phyloP scores from a whole-genome alignment of 805 yeast species.

The Yamadazyma tumulicola region DNA sequence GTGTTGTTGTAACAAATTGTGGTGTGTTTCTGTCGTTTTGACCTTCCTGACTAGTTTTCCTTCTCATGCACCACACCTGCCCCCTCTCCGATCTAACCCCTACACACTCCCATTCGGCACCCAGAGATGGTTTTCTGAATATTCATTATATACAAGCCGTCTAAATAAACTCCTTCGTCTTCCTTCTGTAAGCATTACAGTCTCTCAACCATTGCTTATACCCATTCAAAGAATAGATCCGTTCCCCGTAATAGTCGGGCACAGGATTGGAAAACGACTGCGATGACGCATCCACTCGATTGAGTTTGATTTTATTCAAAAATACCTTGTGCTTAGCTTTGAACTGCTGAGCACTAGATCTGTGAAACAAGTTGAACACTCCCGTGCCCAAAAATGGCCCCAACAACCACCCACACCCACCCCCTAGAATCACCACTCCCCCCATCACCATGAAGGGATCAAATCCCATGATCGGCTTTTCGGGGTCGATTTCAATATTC shows the following conservation, averaged over 20 bases:
- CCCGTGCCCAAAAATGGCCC: constrained; percentile 82
- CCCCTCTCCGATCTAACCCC: not conserved
- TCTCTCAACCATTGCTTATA: constrained; percentile 97
- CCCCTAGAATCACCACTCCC: constrained; percentile 68
- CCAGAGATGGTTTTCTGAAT: too few relatives aligned
- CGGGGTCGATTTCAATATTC: constrained; percentile 81
- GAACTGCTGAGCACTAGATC: constrained; percentile 44
- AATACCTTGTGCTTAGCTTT: constrained; percentile 67
- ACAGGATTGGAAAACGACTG: constrained; percentile 92
- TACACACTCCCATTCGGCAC: not conserved
- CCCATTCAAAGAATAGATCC: constrained; percentile 77
- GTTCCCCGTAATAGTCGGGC: constrained; percentile 98
- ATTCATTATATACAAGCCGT: constrained; percentile 2
- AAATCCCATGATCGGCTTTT: constrained; percentile 79
- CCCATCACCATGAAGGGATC: constrained; percentile 84
- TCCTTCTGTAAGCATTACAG: constrained; percentile 84
- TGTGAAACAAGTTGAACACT: constrained; percentile 57
- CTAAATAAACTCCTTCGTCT: constrained; percentile 68
- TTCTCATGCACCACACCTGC: too few relatives aligned
- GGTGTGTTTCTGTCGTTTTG: too few relatives aligned
- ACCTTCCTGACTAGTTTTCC: too few relatives aligned
- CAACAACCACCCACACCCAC: constrained; percentile 70
- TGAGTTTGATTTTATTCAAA: constrained; percentile 64
- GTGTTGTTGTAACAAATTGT: too few relatives aligned
- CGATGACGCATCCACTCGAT: constrained; percentile 88